phyloP scores from a whole-genome alignment of 495 filamentous ascomycete genomes.

The Copromyces sp. region DNA sequence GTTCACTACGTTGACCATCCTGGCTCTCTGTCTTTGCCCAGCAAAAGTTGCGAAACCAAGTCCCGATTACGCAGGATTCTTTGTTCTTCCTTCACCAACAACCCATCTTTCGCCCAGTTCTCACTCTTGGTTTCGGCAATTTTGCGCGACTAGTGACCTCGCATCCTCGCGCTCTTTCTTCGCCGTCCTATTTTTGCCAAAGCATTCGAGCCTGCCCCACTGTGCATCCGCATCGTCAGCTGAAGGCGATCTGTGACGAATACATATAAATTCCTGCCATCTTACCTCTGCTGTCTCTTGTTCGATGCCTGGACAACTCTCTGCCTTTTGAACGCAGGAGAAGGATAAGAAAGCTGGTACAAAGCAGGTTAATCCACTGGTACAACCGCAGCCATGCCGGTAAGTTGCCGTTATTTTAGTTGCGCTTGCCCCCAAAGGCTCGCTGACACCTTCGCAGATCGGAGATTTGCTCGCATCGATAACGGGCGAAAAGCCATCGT shows the following conservation, averaged over 20 bases:
- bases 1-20: background rate
- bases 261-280: background rate
- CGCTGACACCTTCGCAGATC: slow-evolving; percentile 28
- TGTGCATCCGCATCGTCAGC: background rate
- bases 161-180: background rate
- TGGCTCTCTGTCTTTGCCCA: background rate
- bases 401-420: slow-evolving; percentile 5
- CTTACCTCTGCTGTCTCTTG: background rate
- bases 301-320: slow-evolving; percentile 22
- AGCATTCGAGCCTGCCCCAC: background rate
- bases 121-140: background rate
- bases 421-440: background rate
- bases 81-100: slow-evolving; percentile 9
- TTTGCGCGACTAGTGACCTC: background rate
- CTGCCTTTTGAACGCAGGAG: slow-evolving; percentile 21
- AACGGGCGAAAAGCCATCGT: slow-evolving; percentile 33
- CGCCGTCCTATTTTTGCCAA: background rate
- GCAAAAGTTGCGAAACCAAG: background rate
- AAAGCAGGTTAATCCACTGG: background rate
- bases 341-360: slow-evolving; percentile 7
- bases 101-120: background rate
- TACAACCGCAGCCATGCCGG: slow-evolving; percentile 17
- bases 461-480: slow-evolving; percentile 46
- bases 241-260: background rate
- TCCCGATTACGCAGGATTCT: slow-evolving; percentile 14